Base-by-base conservation (phyloP, 768 basidiomycete genomes). In the Macrolepiota albuminosa region DNA sequence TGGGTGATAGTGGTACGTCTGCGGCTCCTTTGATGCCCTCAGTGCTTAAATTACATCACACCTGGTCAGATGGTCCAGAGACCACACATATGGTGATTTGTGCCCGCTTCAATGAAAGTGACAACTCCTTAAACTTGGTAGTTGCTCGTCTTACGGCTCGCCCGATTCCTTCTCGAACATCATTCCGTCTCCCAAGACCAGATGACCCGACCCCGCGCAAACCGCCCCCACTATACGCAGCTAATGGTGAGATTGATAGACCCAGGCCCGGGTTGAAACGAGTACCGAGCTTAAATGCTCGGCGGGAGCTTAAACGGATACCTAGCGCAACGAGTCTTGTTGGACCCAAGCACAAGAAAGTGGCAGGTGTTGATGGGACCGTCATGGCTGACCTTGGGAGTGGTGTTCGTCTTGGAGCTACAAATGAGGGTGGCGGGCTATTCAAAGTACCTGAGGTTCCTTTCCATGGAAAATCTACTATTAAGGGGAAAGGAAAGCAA, bases 151-250 rank as follows among this genome's bases (percentile, higher is more conserved):
- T 89, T 60, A 75, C 78, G 75, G 43, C 68, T 80, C 65, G 67
- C 70, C 16, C 49, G 21, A 66, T 64, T 24, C 76, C 75, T 1
- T 14, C 56, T 7, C 62, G 70, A 37, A 69, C 78, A 10, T 66
- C 65, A 2, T 61, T 67, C 6, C 75, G 81, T 6, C 68, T 75
- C 0, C 87, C 86, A 4, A 78, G 90, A 39, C 90, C 90, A 0
- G 90, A 92, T 61, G 90, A 92, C 61, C 90, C 89, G 0, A 89
- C 85, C 6, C 90, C 90, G 8, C 87, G 90, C 18, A 76, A 79
- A 33, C 88, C 89, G 0, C 87, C 88, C 7, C 57, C 76, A 48
- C 62, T 74, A 49, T 75, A 79, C 3, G 61, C 66, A 29, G 57
- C 39, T 24, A 61, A 59, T 26, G 40, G 57, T 34, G 31, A 16